phyloP scores from a whole-genome alignment of 2,329 filamentous ascomycete genomes.

The Epichloe baconii region DNA sequence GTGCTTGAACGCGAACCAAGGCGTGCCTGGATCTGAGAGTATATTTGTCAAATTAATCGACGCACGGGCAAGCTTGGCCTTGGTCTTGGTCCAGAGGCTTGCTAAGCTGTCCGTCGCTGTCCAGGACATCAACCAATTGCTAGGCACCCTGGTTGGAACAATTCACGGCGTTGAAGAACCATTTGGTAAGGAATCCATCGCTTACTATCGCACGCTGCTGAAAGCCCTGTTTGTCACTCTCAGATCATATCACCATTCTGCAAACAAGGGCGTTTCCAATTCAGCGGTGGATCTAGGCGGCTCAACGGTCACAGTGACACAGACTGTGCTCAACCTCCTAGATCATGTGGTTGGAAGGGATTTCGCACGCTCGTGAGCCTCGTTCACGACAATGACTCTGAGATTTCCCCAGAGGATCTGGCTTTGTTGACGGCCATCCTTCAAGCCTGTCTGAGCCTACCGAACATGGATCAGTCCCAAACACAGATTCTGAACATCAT shows the following conservation, averaged over 20 bases:
- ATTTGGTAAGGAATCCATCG: constrained; percentile 36
- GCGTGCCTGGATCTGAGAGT: constrained; percentile 57
- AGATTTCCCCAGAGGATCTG: constrained; percentile 58
- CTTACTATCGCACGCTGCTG: constrained; percentile 73
- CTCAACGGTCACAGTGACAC: constrained; percentile 33
- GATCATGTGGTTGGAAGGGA: constrained; percentile 63
- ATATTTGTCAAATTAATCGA: constrained; percentile 73
- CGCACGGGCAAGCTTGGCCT: constrained; percentile 64
- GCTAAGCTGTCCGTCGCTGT: constrained; percentile 42
- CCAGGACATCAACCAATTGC: constrained; percentile 37
- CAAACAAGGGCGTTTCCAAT: constrained; percentile 17
- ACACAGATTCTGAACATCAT: constrained; percentile 59
- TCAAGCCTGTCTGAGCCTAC: constrained; percentile 69
- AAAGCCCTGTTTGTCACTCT: constrained; percentile 76
- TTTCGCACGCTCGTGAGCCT: constrained; percentile 71
- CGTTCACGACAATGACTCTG: constrained; percentile 60
- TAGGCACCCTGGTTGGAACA: constrained; percentile 37
- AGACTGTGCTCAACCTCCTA: constrained; percentile 65
- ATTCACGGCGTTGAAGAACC: constrained; percentile 42
- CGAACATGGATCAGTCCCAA: constrained; percentile 59
- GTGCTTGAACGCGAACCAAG: constrained; percentile 67
- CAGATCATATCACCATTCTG: constrained; percentile 42
- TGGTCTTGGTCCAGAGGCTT: constrained; percentile 71
- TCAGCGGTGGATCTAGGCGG: constrained; percentile 21
- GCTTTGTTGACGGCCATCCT: constrained; percentile 77